phyloP scores from a whole-genome alignment of 192 early-diverging fungal genomes.

The Linnemannia elongata region DNA sequence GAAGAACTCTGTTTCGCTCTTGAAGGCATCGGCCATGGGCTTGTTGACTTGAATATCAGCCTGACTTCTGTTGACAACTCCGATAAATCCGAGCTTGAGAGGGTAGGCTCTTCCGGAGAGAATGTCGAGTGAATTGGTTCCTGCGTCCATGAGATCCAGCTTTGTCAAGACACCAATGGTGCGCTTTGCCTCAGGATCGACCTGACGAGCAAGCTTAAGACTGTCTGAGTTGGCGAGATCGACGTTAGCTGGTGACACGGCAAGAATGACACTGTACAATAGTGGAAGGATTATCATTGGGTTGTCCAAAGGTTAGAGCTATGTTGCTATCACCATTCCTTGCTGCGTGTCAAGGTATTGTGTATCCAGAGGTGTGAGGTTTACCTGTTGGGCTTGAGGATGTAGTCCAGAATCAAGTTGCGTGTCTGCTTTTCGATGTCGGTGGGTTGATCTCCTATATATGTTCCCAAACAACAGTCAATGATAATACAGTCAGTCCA shows the following conservation, averaged over 20 bases:
- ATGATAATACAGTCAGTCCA: background rate
- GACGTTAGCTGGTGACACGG: slow-evolving; percentile 85
- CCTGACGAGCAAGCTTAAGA: slow-evolving; percentile 88
- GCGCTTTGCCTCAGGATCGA: slow-evolving; percentile 83
- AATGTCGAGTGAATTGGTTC: slow-evolving; percentile 85
- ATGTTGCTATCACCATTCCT: background rate
- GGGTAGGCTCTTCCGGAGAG: slow-evolving; percentile 83
- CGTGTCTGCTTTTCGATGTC: slow-evolving; percentile 89
- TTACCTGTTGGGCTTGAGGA: slow-evolving; percentile 83
- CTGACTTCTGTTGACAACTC: slow-evolving; percentile 87
- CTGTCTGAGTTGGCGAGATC: slow-evolving; percentile 90
- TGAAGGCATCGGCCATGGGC: slow-evolving; percentile 78
- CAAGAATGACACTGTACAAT: slow-evolving; percentile 77
- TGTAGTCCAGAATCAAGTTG: slow-evolving; percentile 82
- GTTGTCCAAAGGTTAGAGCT: background rate
- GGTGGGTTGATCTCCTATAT: slow-evolving; percentile 82
- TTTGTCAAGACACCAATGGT: slow-evolving; percentile 88
- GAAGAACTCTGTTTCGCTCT: slow-evolving; percentile 78
- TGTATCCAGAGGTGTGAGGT: background rate
- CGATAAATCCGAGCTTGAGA: slow-evolving; percentile 85
- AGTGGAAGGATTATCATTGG: background rate
- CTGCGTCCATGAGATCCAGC: slow-evolving; percentile 89
- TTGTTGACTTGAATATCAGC: slow-evolving; percentile 81
- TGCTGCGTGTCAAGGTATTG: background rate
- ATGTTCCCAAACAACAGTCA: background rate